These are phyloP conservation scores for Trichomonascaceae sp. DNA, from an alignment of 1,139 yeast species.

Conservation along the genomic window DNA sequence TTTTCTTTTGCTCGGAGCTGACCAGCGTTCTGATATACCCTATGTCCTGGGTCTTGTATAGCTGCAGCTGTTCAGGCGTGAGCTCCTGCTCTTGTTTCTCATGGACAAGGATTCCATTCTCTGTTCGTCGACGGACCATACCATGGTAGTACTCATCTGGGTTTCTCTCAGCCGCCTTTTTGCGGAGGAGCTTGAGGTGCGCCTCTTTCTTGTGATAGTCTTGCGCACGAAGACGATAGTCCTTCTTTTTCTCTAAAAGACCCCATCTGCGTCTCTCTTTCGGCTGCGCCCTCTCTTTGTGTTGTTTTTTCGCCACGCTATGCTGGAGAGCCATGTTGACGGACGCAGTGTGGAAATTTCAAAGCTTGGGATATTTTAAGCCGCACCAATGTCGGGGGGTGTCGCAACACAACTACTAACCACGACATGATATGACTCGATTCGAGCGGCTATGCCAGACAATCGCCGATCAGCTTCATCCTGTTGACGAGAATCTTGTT, in stretches of 20 bases:
- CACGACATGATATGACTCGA: constrained; percentile 1
- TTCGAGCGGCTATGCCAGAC: constrained; percentile 7
- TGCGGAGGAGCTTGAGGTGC: constrained; percentile 60
- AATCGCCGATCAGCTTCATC: constrained; percentile 2
- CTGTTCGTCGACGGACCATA: constrained; percentile 57
- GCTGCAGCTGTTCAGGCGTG: constrained; percentile 60
- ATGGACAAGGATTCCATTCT: constrained; percentile 48
- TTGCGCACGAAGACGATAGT: constrained; percentile 75
- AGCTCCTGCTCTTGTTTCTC: constrained; percentile 54
- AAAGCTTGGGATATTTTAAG: not conserved
- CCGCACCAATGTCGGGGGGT: not conserved
- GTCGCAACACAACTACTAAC: not conserved
- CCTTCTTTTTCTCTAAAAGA: constrained; percentile 87
- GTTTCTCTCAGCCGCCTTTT: constrained; percentile 60
- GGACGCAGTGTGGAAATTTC: not conserved
- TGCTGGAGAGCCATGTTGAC: constrained; percentile 62
- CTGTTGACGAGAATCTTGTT: constrained; percentile 10
- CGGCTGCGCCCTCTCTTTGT: constrained; percentile 84
- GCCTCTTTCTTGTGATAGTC: constrained; percentile 85
- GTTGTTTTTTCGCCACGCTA: constrained; percentile 90
- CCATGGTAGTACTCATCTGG: constrained; percentile 97
- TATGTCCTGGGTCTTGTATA: constrained; percentile 80
- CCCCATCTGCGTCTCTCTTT: constrained; percentile 62
- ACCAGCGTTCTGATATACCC: constrained; percentile 72
- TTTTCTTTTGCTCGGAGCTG: constrained; percentile 51